Conservation (phyloP, 2,329 filamentous ascomycete species). For the Ceratocystis lukuohia region DNA sequence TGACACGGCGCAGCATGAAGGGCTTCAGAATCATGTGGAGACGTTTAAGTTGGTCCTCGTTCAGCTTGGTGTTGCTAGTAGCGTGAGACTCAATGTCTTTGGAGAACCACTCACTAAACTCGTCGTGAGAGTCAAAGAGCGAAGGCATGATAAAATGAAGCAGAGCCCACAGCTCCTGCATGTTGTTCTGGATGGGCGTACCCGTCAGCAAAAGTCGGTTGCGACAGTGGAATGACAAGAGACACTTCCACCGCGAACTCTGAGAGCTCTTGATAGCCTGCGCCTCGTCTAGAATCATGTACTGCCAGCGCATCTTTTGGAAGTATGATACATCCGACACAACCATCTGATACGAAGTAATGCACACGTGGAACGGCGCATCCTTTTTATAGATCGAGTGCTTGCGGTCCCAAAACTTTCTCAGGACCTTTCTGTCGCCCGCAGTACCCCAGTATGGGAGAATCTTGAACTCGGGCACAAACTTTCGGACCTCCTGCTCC, state of each 20-base stretch:
- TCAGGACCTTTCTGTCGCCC: constrained; percentile 83
- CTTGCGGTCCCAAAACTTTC: constrained; percentile 98
- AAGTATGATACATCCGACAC: constrained; percentile 95
- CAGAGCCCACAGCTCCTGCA: constrained; percentile 96
- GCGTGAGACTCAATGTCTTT: constrained; percentile 97
- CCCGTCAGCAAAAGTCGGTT: constrained; percentile 88
- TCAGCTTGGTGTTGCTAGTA: constrained; percentile 98
- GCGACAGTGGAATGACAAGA: constrained; percentile 86
- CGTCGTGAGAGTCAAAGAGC: constrained; percentile 85
- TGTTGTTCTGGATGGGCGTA: constrained; percentile 98
- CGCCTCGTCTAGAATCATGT: constrained; percentile 98
- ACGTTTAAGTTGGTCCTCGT: constrained; percentile 92
- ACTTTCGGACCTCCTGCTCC: constrained; percentile 95
- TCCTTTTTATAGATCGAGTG: constrained; percentile 91
- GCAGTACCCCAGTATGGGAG: constrained; percentile 95
- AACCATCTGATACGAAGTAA: constrained; percentile 94
- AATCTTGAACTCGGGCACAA: constrained; percentile 89
- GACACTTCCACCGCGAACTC: constrained; percentile 91
- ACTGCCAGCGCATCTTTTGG: constrained; percentile 98
- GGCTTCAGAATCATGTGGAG: constrained; percentile 98
- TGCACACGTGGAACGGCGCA: constrained; percentile 85
- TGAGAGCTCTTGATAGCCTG: constrained; percentile 98
- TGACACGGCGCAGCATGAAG: constrained; percentile 98
- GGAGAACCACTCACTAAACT: constrained; percentile 88
- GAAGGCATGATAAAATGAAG: constrained; percentile 99